phyloP scores from a whole-genome alignment of 1,139 yeast genomes.

The Yamadazyma kanchanaburiensis region DNA sequence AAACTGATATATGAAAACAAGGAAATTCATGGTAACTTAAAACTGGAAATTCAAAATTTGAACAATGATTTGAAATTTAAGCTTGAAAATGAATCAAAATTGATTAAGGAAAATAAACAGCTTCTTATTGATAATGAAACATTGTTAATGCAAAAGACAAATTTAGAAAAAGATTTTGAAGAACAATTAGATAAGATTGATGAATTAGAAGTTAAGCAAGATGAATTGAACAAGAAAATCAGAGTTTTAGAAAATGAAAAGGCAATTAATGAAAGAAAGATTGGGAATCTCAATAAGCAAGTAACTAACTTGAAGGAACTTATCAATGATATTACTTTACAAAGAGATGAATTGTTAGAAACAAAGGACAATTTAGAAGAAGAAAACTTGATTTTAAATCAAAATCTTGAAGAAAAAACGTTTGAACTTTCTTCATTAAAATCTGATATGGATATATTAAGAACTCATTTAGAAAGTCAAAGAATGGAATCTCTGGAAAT shows the following conservation, averaged over 20 bases:
- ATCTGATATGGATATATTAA: constrained; percentile 27
- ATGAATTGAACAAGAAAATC: constrained; percentile 45
- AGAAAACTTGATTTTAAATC: constrained; percentile 40
- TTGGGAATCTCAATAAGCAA: constrained; percentile 50
- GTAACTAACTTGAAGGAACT: constrained; percentile 49
- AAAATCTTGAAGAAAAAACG: constrained; percentile 42
- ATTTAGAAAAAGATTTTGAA: constrained; percentile 50
- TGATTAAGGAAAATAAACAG: constrained; percentile 63
- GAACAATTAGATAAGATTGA: constrained; percentile 51
- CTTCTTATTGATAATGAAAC: constrained; percentile 62
- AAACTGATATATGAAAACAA: constrained; percentile 46
- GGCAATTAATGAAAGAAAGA: constrained; percentile 41
- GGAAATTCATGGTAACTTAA: constrained; percentile 41
- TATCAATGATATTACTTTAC: constrained; percentile 45
- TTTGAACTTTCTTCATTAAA: constrained; percentile 30
- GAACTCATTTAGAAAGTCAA: constrained; percentile 35
- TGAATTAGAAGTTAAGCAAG: constrained; percentile 40
- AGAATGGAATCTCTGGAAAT: constrained; percentile 30
- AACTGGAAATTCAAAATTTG: constrained; percentile 56
- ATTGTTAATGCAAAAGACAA: constrained; percentile 41
- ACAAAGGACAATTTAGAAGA: constrained; percentile 48
- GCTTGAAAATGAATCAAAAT: constrained; percentile 60
- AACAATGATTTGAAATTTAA: constrained; percentile 55
- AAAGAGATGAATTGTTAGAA: constrained; percentile 48
- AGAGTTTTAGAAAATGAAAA: constrained; percentile 45